Evolutionary conservation across 345 rosid species (phyloP), one percentile per base, ranked within the genome.

Genomic region (Kandelia obovata): DNA sequence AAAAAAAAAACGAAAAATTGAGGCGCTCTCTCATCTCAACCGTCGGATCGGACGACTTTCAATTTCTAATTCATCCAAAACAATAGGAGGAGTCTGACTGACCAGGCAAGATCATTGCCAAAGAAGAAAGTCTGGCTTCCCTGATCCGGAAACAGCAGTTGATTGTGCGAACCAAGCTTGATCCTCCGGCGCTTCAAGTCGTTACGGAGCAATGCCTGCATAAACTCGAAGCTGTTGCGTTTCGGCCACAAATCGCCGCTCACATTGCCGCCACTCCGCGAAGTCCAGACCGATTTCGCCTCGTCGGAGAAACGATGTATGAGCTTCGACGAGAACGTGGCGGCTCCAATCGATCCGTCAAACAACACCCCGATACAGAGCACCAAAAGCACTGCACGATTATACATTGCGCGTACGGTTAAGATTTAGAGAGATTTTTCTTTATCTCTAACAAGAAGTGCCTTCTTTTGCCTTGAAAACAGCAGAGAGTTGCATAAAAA

Each of bases 31-130:
- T 39, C 47, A 39, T 39, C 47, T 39, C 47, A 39, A 39, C 13
- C 49, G 49, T 43, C 17, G 19, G 49, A 43, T 13, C 19, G 3
- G 49, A 3, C 5, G 5, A 23, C 59, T 56, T 9, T 56, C 30
- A 56, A 27, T 56, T 25, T 27, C 59, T 56, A 10, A 56, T 5
- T n/a, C 58, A 55, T n/a, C 30, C 58, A 55, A 55, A 23, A 23
- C 27, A n/a, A 0, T 10, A 55, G 27, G 5, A 56, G 10, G 59
- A 55, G 15, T 56, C 25, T 56, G 59, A 60, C 62, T 21, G 13
- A 75, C 75, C 79, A 75, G 57, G 55, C 65, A 53, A 75, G 65
- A 46, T 75, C 75, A 34, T 75, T 75, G 1, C 79, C 79, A 60
- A 60, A 70, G 60, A 55, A 75, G 26, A 61, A 27, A 53, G 67